Conservation (phyloP, 306 rosid genomes). For the Geum urbanum region DNA sequence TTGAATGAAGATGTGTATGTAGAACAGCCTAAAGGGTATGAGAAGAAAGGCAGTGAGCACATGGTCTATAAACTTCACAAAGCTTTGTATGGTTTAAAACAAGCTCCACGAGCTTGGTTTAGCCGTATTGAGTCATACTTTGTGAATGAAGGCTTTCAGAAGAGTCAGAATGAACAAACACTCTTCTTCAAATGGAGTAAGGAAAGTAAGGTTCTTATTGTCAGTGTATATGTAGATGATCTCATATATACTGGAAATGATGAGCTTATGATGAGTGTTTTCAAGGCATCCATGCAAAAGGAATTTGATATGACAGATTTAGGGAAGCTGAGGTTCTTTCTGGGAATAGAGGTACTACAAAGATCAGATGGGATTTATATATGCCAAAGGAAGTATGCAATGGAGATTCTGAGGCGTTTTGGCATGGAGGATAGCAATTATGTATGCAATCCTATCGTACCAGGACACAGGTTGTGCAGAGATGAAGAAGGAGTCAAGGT, state of each 20-base stretch:
- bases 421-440: background rate
- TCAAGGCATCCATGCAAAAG: too few relatives aligned
- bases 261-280: background rate
- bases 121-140: too few relatives aligned
- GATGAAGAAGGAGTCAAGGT: background rate
- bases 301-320: too few relatives aligned
- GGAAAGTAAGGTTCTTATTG: background rate
- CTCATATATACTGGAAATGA: background rate
- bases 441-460: background rate
- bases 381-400: background rate
- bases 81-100: background rate
- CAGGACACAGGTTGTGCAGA: background rate
- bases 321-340: too few relatives aligned
- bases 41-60: background rate
- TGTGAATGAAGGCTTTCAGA: background rate
- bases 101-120: background rate
- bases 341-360: background rate
- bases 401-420: background rate
- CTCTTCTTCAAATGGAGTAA: background rate
- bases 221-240: background rate
- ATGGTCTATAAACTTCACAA: background rate
- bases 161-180: background rate
- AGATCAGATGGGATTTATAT: background rate
- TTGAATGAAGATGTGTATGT: too few relatives aligned
- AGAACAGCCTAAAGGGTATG: background rate